Percentiles rank a stretch among this genome's conserved stretches.
Conservation (phyloP, 73 alveolate genomes). For the Uronychia setigera region DNA sequence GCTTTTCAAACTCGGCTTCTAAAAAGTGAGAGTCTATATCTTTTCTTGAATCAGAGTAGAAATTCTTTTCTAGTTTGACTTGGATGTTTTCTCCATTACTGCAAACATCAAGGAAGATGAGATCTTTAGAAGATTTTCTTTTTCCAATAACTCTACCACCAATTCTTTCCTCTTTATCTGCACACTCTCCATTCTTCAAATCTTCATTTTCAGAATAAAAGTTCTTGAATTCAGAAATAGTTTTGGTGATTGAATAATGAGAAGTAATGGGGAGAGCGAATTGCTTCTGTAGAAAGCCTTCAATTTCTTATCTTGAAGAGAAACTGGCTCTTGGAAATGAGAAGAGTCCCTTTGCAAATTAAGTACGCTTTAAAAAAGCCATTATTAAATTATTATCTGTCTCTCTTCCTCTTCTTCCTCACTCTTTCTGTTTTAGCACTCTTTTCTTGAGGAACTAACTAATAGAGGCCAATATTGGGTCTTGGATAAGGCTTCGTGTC, state of each 20-base stretch:
- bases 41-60: neutral
- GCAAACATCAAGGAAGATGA: slow-evolving; percentile 41
- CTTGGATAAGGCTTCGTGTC: neutral
- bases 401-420: neutral
- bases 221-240: neutral
- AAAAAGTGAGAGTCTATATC: neutral
- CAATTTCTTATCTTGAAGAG: neutral
- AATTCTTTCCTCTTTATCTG: slow-evolving; percentile 3
- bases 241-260: neutral
- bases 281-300: neutral
- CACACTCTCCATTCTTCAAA: neutral
- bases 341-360: neutral
- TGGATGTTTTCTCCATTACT: slow-evolving; percentile 30
- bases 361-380: neutral
- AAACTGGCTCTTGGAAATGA: neutral
- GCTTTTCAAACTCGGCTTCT: neutral
- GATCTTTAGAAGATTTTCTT: slow-evolving; percentile 49
- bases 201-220: neutral
- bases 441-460: neutral
- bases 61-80: slow-evolving; percentile 22
- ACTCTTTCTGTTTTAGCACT: neutral
- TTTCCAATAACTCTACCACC: slow-evolving; percentile 67
- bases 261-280: neutral
- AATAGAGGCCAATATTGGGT: neutral
- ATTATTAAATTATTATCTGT: neutral